Evolutionary conservation across 2,329 filamentous ascomycete genomes (phyloP).

Genomic region (Trichophyton simii): DNA sequence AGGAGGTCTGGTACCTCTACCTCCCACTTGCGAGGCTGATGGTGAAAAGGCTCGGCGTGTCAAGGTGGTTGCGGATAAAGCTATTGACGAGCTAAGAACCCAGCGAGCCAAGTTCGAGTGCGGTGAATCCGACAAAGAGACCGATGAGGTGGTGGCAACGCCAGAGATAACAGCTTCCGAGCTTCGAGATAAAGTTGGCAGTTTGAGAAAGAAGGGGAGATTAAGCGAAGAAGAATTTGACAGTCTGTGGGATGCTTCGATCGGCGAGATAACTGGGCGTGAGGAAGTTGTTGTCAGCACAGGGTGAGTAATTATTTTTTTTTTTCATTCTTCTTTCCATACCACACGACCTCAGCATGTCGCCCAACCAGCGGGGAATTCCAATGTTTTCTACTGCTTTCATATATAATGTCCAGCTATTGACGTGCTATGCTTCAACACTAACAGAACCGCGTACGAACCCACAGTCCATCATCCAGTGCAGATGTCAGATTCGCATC

Average conservation of each 20-base stretch:
- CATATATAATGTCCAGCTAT: slow-evolving; percentile 14
- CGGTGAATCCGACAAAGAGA: slow-evolving; percentile 53
- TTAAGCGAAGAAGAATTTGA: slow-evolving; percentile 72
- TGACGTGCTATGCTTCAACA: slow-evolving; percentile 39
- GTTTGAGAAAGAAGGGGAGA: slow-evolving; percentile 70
- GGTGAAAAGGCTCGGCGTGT: slow-evolving; percentile 81
- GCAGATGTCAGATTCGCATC: slow-evolving; percentile 58
- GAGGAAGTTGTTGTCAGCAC: slow-evolving; percentile 48
- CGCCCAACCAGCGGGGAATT: slow-evolving; percentile 11
- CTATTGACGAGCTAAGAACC: slow-evolving; percentile 73
- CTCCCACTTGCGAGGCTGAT: slow-evolving; percentile 88
- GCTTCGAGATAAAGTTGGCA: slow-evolving; percentile 62
- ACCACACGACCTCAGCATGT: slow-evolving; percentile 7
- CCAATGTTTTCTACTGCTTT: slow-evolving; percentile 1
- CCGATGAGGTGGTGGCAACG: slow-evolving; percentile 46
- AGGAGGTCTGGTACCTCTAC: slow-evolving; percentile 66
- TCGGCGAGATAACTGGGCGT: slow-evolving; percentile 40
- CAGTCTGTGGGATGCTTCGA: slow-evolving; percentile 51
- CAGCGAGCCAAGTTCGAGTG: slow-evolving; percentile 85
- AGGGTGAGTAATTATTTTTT: slow-evolving; percentile 43
- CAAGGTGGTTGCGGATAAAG: slow-evolving; percentile 74
- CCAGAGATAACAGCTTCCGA: slow-evolving; percentile 57
- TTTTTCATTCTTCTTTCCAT: slow-evolving; percentile 10
- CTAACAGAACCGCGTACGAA: slow-evolving; percentile 72
- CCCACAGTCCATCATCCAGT: slow-evolving; percentile 54